These are phyloP conservation scores for Pestalotiopsis sp. DNA, from an alignment of 2,329 filamentous ascomycete species.

Conservation along the genomic window DNA sequence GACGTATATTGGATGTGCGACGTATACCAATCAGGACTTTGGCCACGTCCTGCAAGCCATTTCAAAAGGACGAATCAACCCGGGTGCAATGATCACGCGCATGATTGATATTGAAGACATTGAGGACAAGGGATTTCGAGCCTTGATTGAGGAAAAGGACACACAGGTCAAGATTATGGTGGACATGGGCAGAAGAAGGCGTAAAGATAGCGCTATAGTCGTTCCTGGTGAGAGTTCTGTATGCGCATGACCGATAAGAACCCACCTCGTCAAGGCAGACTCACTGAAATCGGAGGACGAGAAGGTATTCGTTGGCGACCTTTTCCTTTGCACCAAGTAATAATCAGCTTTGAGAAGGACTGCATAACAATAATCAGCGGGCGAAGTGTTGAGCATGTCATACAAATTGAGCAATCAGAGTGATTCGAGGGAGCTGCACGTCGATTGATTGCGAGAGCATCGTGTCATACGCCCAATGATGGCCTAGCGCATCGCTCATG, in stretches of 20 bases:
- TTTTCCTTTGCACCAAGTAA: too few relatives aligned
- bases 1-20: slow-evolving; percentile 45
- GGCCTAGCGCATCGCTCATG: too few relatives aligned
- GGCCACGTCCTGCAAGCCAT: slow-evolving; percentile 57
- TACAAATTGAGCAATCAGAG: too few relatives aligned
- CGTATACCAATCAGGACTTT: slow-evolving; percentile 44
- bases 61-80: slow-evolving; percentile 48
- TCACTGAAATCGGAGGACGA: not conserved
- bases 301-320: too few relatives aligned
- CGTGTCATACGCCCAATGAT: too few relatives aligned
- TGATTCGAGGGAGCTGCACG: too few relatives aligned
- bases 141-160: slow-evolving; percentile 62
- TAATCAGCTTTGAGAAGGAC: too few relatives aligned
- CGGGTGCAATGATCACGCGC: slow-evolving; percentile 62
- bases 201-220: slow-evolving; percentile 5
- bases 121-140: slow-evolving; percentile 59
- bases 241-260: not conserved
- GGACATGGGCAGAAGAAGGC: slow-evolving; percentile 29
- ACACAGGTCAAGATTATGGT: slow-evolving; percentile 67
- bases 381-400: too few relatives aligned
- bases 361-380: too few relatives aligned
- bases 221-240: not conserved
- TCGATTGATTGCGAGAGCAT: too few relatives aligned
- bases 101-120: slow-evolving; percentile 59
- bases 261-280: not conserved